A percentile compares a stretch with the other conserved stretches of the same genome.
phyloP scores from a whole-genome alignment of 1,139 yeast genomes.

The Saccharomycopsis hybrid region DNA sequence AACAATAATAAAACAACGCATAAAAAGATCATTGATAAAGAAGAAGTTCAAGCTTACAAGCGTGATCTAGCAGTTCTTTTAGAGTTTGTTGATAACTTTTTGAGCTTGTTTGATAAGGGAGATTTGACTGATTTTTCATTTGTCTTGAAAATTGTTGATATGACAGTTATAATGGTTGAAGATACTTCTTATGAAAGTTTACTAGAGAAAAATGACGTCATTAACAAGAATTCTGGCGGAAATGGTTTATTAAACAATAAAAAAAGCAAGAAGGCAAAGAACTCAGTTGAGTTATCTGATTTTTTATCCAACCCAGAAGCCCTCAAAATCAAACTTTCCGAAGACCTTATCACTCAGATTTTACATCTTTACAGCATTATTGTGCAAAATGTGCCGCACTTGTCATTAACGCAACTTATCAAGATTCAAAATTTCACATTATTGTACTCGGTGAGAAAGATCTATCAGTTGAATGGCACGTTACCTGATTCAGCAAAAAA shows the following conservation, averaged over 20 bases:
- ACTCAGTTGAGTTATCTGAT: constrained; percentile 56
- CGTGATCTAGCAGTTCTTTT: constrained; percentile 3
- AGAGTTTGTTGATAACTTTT: constrained; percentile 1
- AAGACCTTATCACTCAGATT: constrained; percentile 33
- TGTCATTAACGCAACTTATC: constrained; percentile 60
- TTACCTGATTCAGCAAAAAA: constrained; percentile 33
- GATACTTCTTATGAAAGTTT: constrained; percentile 28
- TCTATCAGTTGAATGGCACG: constrained; percentile 27
- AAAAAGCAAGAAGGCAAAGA: constrained; percentile 39
- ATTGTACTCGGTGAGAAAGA: constrained; percentile 38
- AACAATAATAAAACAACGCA: constrained; percentile 4
- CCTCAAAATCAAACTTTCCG: constrained; percentile 41
- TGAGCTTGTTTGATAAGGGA: constrained; percentile 8
- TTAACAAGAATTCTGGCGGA: constrained; percentile 18
- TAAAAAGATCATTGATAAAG: constrained; percentile 9
- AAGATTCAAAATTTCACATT: constrained; percentile 54
- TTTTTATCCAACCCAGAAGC: constrained; percentile 60
- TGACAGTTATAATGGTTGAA: constrained; percentile 28
- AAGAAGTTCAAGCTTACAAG: neutral
- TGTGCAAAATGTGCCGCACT: constrained; percentile 39
- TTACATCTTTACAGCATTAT: constrained; percentile 45
- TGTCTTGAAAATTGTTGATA: constrained; percentile 32
- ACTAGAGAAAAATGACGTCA: constrained; percentile 22
- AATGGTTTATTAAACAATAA: constrained; percentile 24
- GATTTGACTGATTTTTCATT: constrained; percentile 21